Evolutionary conservation across 2,329 filamentous ascomycete species (phyloP).

Genomic region (Bipolaris gigantea): DNA sequence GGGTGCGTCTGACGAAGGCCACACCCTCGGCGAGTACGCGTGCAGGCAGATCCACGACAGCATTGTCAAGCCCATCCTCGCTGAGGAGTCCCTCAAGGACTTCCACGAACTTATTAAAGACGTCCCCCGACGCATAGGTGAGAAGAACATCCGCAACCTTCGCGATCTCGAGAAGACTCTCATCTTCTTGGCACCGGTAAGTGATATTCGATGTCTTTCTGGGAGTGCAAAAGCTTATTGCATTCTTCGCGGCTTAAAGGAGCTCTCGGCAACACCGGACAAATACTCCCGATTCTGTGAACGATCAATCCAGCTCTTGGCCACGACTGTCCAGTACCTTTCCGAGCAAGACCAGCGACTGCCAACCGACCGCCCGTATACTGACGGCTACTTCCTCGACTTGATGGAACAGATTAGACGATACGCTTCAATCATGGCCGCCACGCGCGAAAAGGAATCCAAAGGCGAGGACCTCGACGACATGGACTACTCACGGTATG

Average conservation of each 20-base stretch:
- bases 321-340: slow-evolving; percentile 83
- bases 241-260: slow-evolving; percentile 67
- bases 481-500: slow-evolving; percentile 55
- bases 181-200: slow-evolving; percentile 90
- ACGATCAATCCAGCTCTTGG: slow-evolving; percentile 84
- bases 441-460: slow-evolving; percentile 68
- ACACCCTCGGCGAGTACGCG: slow-evolving; percentile 68
- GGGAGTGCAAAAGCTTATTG: slow-evolving; percentile 68
- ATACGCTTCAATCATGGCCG: slow-evolving; percentile 83
- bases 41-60: slow-evolving; percentile 77
- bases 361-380: slow-evolving; percentile 85
- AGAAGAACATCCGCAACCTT: slow-evolving; percentile 85
- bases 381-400: slow-evolving; percentile 95
- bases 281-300: slow-evolving; percentile 89
- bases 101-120: slow-evolving; percentile 80
- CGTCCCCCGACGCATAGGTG: slow-evolving; percentile 75
- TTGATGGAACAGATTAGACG: slow-evolving; percentile 89
- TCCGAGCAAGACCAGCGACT: slow-evolving; percentile 84
- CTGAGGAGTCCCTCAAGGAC: slow-evolving; percentile 71
- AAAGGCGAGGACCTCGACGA: slow-evolving; percentile 57
- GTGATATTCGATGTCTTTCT: slow-evolving; percentile 61
- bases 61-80: slow-evolving; percentile 74
- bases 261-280: slow-evolving; percentile 66
- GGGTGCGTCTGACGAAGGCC: slow-evolving; percentile 47
- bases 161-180: slow-evolving; percentile 93